A percentile compares a stretch with the other conserved stretches of the same genome.
Evolutionary conservation across 2,329 filamentous ascomycete genomes (phyloP).

Genomic region (Coniochaeta pulveracea): DNA sequence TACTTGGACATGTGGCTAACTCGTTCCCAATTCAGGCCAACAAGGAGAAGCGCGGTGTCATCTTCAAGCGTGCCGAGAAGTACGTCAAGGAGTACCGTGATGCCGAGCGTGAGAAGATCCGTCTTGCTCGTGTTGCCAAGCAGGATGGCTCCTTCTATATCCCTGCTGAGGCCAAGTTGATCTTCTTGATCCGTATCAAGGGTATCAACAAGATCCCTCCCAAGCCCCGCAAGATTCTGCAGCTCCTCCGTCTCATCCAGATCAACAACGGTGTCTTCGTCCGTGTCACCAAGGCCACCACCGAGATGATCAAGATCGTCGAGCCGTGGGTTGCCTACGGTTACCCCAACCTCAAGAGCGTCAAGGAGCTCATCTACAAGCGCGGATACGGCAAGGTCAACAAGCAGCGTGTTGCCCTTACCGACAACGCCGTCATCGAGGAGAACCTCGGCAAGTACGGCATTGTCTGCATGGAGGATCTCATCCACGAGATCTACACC

Average conservation of each 20-base stretch:
- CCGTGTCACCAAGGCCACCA: constrained; percentile 92
- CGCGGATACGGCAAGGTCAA: constrained; percentile 98
- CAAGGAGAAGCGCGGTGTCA: constrained; percentile 96
- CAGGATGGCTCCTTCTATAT: constrained; percentile 89
- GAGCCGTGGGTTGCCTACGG: constrained; percentile 99
- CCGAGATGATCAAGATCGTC: constrained; percentile 95
- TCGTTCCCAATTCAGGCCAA: constrained; percentile 57
- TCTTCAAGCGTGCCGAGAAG: constrained; percentile 99
- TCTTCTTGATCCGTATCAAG: constrained; percentile 99
- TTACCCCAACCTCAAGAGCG: constrained; percentile 98
- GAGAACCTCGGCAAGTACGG: constrained; percentile 94
- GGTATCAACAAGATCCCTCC: constrained; percentile 99
- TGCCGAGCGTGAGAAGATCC: constrained; percentile 95
- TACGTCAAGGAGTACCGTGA: constrained; percentile 99
- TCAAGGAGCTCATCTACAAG: constrained; percentile 99
- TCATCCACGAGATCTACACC: constrained; percentile 98
- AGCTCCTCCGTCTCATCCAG: constrained; percentile 97
- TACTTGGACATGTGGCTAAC: constrained; percentile 14
- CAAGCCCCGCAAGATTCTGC: constrained; percentile 99
- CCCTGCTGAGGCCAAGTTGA: constrained; percentile 86
- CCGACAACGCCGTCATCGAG: constrained; percentile 97
- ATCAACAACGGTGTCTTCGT: constrained; percentile 99
- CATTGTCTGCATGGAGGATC: constrained; percentile 98
- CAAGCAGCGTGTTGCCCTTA: constrained; percentile 94
- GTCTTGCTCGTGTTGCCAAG: constrained; percentile 81